Evolutionary conservation across 1,139 yeast species (phyloP).

Genomic region (Magnusiomyces clavatus): DNA sequence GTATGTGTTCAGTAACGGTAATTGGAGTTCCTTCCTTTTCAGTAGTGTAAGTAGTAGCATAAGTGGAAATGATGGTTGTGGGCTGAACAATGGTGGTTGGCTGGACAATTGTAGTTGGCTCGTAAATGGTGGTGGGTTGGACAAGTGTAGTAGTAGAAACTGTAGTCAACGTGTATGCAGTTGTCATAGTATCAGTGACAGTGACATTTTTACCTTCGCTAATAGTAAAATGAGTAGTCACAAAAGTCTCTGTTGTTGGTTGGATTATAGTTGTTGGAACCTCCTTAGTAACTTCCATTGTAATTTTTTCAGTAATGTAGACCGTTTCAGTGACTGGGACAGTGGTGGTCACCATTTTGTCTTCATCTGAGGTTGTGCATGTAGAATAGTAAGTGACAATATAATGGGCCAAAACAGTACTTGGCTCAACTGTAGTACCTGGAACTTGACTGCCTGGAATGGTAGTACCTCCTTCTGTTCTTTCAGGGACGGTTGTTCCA

Average conservation of each 20-base stretch:
- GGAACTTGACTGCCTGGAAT: too few relatives aligned
- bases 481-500: too few relatives aligned
- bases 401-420: background rate
- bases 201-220: background rate
- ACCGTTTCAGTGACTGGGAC: background rate
- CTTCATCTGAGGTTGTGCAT: background rate
- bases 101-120: conserved; percentile 6
- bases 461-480: too few relatives aligned
- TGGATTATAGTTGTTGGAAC: background rate
- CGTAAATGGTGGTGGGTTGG: background rate
- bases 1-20: background rate
- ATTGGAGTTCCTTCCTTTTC: background rate
- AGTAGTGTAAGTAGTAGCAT: background rate
- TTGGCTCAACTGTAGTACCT: too few relatives aligned
- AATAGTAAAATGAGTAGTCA: background rate
- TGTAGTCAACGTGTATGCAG: background rate
- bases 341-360: background rate
- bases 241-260: background rate
- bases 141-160: conserved; percentile 5
- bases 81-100: conserved; percentile 7
- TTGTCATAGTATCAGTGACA: background rate
- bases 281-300: background rate
- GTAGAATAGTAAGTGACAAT: conserved; percentile 4
- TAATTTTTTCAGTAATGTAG: background rate
- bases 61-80: background rate